phyloP scores from a whole-genome alignment of 2,329 filamentous ascomycete species.

The Ascochyta fabae region DNA sequence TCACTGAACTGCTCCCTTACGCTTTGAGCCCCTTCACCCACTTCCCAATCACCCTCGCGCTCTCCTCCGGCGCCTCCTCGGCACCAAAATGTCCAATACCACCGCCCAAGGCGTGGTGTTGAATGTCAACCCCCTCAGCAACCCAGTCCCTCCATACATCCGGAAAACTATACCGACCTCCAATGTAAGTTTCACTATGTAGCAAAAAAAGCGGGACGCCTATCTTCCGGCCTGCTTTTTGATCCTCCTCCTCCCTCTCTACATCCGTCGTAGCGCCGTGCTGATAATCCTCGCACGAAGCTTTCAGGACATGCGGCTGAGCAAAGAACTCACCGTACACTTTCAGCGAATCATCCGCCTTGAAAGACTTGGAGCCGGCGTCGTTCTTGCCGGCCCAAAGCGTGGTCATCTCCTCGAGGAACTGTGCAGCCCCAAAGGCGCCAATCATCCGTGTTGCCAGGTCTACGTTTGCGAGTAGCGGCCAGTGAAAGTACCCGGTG shows the following conservation, averaged over 20 bases:
- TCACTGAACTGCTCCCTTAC: neutral
- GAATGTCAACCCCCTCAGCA: constrained; percentile 52
- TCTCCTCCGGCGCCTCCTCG: constrained; percentile 59
- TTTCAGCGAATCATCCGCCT: constrained; percentile 42
- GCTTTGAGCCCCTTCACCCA: constrained; percentile 26
- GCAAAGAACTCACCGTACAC: constrained; percentile 54
- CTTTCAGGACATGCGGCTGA: constrained; percentile 53
- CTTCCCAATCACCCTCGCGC: constrained; percentile 51
- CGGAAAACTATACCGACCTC: constrained; percentile 57
- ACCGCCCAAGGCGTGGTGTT: constrained; percentile 56
- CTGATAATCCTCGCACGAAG: constrained; percentile 64
- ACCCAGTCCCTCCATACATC: constrained; percentile 60
- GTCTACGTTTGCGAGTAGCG: constrained; percentile 61
- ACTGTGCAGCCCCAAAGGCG: constrained; percentile 53
- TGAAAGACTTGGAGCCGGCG: constrained; percentile 17
- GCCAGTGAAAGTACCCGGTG: constrained; percentile 64
- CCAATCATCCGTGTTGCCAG: constrained; percentile 60
- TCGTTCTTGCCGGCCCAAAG: constrained; percentile 46
- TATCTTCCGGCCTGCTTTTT: constrained; percentile 53
- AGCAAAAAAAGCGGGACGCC: constrained; percentile 57
- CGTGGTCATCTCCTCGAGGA: constrained; percentile 40
- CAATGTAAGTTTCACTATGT: constrained; percentile 60
- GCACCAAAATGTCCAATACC: constrained; percentile 64
- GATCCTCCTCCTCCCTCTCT: constrained; percentile 57
- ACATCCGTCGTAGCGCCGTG: constrained; percentile 61